Base-by-base conservation (phyloP, 306 rosid species). In the Leucaena leucocephala region DNA sequence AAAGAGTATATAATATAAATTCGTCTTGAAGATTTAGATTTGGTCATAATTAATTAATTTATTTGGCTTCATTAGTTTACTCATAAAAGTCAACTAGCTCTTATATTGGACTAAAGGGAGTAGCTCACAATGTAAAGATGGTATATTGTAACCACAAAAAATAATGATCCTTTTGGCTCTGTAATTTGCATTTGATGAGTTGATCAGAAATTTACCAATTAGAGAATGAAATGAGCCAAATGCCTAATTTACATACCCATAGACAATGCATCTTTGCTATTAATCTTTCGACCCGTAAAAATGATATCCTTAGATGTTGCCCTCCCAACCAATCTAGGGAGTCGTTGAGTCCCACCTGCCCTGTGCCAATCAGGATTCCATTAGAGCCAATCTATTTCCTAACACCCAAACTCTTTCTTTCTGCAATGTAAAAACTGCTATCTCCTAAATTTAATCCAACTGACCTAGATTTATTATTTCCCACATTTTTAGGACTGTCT, bases 311-410 rank as follows among this genome's bases (percentile, higher is more conserved):
- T 90, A 66, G 99, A 97, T 40, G 82, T 61, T 57, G 98, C 90
- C 82, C 76, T 86, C 78, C 99, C 97, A 72, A 93, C 85, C 84
- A 95, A 80, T 88, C 98, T 91, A 75, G 99, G 98, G 68, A 95
- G 90, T 68, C 94, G 85, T 40, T 90, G 95, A 1, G 99, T 91
- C 78, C 96, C 99, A 72, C 99, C 99, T 67, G 98, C 99, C 83
- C 99, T 95, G 93, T 69, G 63, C 77, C 86, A 67, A 67, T 46
- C 68, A 86, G 36, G 40, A 74, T 68, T 82, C 57, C 80, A 68
- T 63, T 75, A 81, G 83, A 66, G 62, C 54, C 39, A 65, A 48
- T 65, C 74, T 70, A 74, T 76, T 68, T 22, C 74, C 52, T 59
- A 76, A 58, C 35, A 48, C 46, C 13, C 35, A 52, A 72, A 48